These are phyloP conservation scores for Alternaria triticimaculans DNA, from an alignment of 2,329 filamentous ascomycete genomes.

Conservation along the genomic window DNA sequence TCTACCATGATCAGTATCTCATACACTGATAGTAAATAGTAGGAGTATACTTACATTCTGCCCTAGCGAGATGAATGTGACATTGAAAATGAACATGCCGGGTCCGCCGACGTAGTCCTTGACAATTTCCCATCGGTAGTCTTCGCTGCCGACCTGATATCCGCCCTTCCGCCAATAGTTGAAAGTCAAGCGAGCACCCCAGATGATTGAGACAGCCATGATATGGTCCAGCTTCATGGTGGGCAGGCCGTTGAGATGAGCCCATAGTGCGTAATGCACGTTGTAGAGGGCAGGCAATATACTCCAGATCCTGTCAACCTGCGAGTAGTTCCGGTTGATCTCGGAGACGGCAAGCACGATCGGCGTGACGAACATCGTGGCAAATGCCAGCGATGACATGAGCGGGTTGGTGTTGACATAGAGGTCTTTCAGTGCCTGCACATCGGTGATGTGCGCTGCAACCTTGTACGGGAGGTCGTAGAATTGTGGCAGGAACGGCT, in stretches of 20 bases:
- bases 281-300: slow-evolving; percentile 87
- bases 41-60: slow-evolving; percentile 62
- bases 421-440: slow-evolving; percentile 69
- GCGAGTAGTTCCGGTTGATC: slow-evolving; percentile 93
- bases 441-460: slow-evolving; percentile 64
- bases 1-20: slow-evolving; percentile 44
- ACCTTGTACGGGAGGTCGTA: slow-evolving; percentile 53
- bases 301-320: slow-evolving; percentile 93
- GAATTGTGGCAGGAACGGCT: slow-evolving; percentile 76
- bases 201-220: slow-evolving; percentile 72
- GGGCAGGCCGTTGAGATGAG: slow-evolving; percentile 73
- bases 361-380: slow-evolving; percentile 70
- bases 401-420: slow-evolving; percentile 89
- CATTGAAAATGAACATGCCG: slow-evolving; percentile 83
- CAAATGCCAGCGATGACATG: slow-evolving; percentile 74
- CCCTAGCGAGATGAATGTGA: slow-evolving; percentile 83
- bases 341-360: slow-evolving; percentile 80
- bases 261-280: slow-evolving; percentile 83
- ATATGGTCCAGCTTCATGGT: slow-evolving; percentile 75
- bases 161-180: slow-evolving; percentile 98
- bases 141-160: slow-evolving; percentile 86
- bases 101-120: slow-evolving; percentile 67
- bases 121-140: slow-evolving; percentile 90
- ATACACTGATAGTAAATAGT: neutral
- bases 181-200: slow-evolving; percentile 91